Evolutionary conservation across 495 filamentous ascomycete species (phyloP), one percentile per base, ranked within the genome.

Genomic region (Aspergillus nidulans): DNA sequence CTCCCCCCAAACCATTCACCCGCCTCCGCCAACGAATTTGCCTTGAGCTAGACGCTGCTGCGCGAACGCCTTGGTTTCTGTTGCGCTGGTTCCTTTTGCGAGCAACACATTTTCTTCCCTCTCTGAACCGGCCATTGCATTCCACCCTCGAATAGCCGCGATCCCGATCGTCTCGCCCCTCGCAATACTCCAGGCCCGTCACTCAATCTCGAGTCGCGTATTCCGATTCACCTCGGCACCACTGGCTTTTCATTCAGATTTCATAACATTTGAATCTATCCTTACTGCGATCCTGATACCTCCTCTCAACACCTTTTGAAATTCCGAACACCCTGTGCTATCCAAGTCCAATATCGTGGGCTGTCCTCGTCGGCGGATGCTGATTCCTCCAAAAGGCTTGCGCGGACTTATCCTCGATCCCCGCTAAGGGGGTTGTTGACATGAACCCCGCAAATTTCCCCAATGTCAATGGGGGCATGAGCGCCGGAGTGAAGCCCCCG

Each of bases 391-490:
- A 20, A 51, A 57, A 45, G 47, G 45, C 58, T 63, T 64, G 58
- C 67, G 68, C 70, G 72, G 71, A 70, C 67, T 70, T 57, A 52
- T 70, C 61, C 56, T 65, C 64, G 63, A 66, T 66, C 71, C 73
- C 70, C 74, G 66, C 68, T 70, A 58, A 70, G 66, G 74, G 74
- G 72, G 72, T 68, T 69, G 64, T 69, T 62, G 69, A 66, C 66
- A 77, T 80, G 77, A 80, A 80, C 76, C 67, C 72, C 52, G 72
- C 63, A 59, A 72, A 74, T 55, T 77, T 76, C 53, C 56, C 68
- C 56, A 77, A 80, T 57, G 65, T 67, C 50, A 70, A 69, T 63
- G 71, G 66, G 60, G 72, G 50, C 58, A 70, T 75, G 70, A 65
- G 66, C 46, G 68, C 60, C 39, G 64, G 63, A 48, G 68, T 68